Evolutionary conservation across 768 basidiomycete species (phyloP), one percentile per base, ranked within the genome.

Genomic region (Lactifluus volemus): DNA sequence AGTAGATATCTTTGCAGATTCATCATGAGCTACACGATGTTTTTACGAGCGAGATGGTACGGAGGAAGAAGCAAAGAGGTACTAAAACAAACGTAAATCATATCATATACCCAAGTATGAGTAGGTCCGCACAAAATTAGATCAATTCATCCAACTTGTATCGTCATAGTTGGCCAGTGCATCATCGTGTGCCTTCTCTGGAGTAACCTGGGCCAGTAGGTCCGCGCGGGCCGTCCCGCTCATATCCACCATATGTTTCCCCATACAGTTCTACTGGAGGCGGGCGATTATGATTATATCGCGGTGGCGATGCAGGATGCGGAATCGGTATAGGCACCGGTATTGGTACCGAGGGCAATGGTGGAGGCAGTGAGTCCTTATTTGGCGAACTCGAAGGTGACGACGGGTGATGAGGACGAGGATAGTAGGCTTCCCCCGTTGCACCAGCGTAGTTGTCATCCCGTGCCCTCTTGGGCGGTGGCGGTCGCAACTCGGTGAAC

Each of bases 401-500:
- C 4, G 58, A 51, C 17, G 21, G 51, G 5, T 47, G 51, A 38
- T 51, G 49, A 19, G 51, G 25, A 39, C 52, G 58, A 21, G 51
- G 8, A 36, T 53, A 59, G 47, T 59, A 59, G n/a, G 38, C 38
- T 38, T 59, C 51, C 25, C 51, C 51, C 4, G 51, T 59, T 25
- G 34, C 32, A n/a, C 42, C 50, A 9, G 30, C 29, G 19, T 58
- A 64, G 19, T 56, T 45, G 14, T 66, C 65, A 10, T 56, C 65
- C 15, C 65, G 63, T 30, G 60, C 41, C 25, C 65, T 60, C 54
- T 66, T 66, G 19, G 32, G 14, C 17, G 63, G 54, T n/a, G 65
- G 65, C 29, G 54, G 58, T 6, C 64, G 60, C 53, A 54, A 17
- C 17, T 62, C 64, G 5, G 42, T 52, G 52, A 42, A 49, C n/a